These are phyloP conservation scores for Phycomyces blakesleeanus DNA, from an alignment of 192 early-diverging fungal genomes.

Conservation along the genomic window DNA sequence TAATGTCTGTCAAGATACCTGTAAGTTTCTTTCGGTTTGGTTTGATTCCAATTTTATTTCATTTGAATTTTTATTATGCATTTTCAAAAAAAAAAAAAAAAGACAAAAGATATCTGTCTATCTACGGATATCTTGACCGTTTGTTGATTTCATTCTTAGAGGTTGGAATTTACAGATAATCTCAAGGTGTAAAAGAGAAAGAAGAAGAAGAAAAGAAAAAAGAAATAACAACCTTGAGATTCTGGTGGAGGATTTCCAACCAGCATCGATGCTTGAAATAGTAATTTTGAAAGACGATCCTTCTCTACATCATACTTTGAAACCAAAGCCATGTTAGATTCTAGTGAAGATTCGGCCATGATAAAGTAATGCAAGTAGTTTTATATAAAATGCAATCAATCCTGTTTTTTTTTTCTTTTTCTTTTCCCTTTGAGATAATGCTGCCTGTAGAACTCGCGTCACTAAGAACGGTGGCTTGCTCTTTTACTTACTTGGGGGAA, in stretches of 20 bases:
- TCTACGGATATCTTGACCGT: no score
- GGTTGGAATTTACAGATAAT: no score
- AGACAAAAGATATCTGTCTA: background rate
- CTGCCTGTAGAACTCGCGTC: background rate
- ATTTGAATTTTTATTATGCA: conserved; percentile 3
- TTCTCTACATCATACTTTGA: background rate
- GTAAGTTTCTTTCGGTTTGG: background rate
- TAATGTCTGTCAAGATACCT: background rate
- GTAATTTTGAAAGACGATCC: background rate
- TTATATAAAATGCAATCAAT: background rate
- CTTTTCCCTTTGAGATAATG: background rate
- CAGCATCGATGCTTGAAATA: background rate
- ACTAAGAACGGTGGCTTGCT: no score
- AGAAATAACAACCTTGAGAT: conserved; percentile 2
- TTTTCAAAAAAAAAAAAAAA: background rate
- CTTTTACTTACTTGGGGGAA: no score
- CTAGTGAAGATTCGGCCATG: background rate
- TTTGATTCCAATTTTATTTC: no score
- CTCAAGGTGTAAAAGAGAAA: background rate
- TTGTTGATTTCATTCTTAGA: no score
- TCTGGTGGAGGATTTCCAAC: background rate
- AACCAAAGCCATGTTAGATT: background rate
- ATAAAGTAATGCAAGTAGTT: background rate
- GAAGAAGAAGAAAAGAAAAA: background rate
- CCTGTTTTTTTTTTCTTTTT: no score